Conservation (phyloP, 805 yeast species). For the Blastobotrys attinorum region DNA sequence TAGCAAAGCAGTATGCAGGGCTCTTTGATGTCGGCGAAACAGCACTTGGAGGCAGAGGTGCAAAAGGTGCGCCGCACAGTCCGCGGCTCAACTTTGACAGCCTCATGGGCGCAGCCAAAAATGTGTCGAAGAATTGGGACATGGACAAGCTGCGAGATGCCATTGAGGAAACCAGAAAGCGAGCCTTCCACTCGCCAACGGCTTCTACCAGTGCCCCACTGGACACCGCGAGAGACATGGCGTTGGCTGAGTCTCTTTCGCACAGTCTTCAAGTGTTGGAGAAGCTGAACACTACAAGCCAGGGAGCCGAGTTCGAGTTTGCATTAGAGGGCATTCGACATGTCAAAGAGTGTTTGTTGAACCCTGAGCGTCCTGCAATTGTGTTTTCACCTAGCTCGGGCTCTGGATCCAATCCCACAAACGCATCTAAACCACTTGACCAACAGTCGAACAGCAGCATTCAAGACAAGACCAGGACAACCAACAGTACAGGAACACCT, state of each 20-base stretch:
- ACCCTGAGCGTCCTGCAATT: not conserved
- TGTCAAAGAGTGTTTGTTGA: conserved; percentile 10
- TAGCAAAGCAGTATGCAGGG: conserved; percentile 16
- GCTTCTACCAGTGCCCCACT: not conserved
- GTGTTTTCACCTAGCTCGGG: not conserved
- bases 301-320: not conserved
- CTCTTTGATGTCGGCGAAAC: conserved; percentile 6
- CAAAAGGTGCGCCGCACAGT: conserved; percentile 8
- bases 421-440: too few species aligned
- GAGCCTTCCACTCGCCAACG: conserved; percentile 1
- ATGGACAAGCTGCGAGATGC: conserved; percentile 13
- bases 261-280: conserved; percentile 8
- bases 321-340: conserved; percentile 9
- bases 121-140: conserved; percentile 13
- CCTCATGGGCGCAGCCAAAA: conserved; percentile 14
- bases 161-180: conserved; percentile 7
- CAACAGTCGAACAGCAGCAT: too few species aligned
- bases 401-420: too few species aligned
- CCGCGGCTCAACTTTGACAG: conserved; percentile 10
- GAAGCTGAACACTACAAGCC: conserved; percentile 3
- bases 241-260: conserved; percentile 8
- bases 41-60: not conserved
- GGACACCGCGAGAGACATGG: conserved; percentile 1
- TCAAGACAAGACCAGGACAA: too few species aligned
- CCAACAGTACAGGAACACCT: too few species aligned